Evolutionary conservation across 106 monocot genomes (phyloP), one percentile per base, ranked within the genome.

Genomic region (Acorus calamus): DNA sequence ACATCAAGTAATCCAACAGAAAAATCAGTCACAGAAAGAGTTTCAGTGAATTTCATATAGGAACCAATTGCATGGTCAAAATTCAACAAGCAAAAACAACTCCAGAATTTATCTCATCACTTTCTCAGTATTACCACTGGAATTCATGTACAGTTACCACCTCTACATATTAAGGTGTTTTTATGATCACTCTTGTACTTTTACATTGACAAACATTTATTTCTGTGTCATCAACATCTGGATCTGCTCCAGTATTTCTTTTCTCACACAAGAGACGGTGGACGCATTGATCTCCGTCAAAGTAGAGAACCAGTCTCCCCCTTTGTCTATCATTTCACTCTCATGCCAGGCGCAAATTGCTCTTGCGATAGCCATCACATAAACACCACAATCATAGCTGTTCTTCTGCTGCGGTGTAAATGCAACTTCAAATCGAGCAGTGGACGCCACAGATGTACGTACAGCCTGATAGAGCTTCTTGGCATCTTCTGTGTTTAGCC

Each of bases 361-460:
- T 59, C 63, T 73, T 0, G 83, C 84, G 9, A 75, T 73, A 3
- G 74, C 81, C 77, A 94, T 76, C 50, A 79, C 83, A 70, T 73
- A 86, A 28, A 94, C 1, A 6, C 89, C 94, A 59, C 94, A 94
- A 52, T 94, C 94, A 8, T 87, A 84, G n/a, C 78, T 75, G 52
- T 94, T 89, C 11, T 14, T 66, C 77, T 94, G 94, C 64, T 55
- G 63, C 4, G 84, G 86, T 46, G 82, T 84, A n/a, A 6, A 14
- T 42, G 82, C 81, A 62, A 78, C 78, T 0, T 75, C 50, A 59
- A 76, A 78, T 12, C 47, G 7, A 11, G 60, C 64, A 0, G 46
- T 10, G 45, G 54, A 60, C 8, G 14, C 74, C 4, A 54, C 28
- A 59, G 6, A 49, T 67, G 1, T 7, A 49, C 6, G 3, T 6